Evolutionary conservation across 2,329 filamentous ascomycete species (phyloP), one percentile per base, ranked within the genome.

Genomic region (Cadophora sp.): DNA sequence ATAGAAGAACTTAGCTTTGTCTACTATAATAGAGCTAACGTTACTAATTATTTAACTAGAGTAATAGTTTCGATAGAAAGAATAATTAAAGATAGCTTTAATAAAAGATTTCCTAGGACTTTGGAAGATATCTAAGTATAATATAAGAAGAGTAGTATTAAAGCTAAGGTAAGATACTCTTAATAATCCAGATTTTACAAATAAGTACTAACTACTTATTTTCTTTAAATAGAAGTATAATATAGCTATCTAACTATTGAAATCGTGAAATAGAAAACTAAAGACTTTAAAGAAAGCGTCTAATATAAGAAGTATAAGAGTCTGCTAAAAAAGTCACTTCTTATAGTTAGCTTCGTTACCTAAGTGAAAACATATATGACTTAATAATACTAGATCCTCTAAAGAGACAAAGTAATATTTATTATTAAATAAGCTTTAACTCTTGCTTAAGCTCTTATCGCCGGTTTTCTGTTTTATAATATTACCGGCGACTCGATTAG

Each of bases 401-500:
- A 84, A 82, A 89, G 89, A 51, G 88, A 91, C 77, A 89, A 88
- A 72, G 81, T 85, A 0, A 89, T 87, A 0, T 87, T 91, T 46
- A 71, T 89, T 69, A 87, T 90, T 78, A 90, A 89, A 75, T 87
- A 91, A 72, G 77, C 82, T 4, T 83, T 84, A 0, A 88, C 85
- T 1, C 73, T 91, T 8, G 73, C 83, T 0, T 86, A 90, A 73
- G 88, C 89, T 0, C 77, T 92, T 5, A 86, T 92, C 67, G 82
- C 85, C 1, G 89, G 89, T 6, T 91, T 89, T 0, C 81, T 92
- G 4, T 92, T 92, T 79, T 92, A 91, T 78, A 83, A 88, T 65
- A 85, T 88, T 0, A 84, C 88, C 0, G 67, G 79, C 27, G 87
- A 84, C 61, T 86, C 87, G 0, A 81, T 78, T 0, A 89, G 89